Percentiles rank a stretch among this genome's conserved stretches.
Evolutionary conservation across 1,139 yeast genomes (phyloP).

Genomic region (Scheffersomyces illinoinensis): DNA sequence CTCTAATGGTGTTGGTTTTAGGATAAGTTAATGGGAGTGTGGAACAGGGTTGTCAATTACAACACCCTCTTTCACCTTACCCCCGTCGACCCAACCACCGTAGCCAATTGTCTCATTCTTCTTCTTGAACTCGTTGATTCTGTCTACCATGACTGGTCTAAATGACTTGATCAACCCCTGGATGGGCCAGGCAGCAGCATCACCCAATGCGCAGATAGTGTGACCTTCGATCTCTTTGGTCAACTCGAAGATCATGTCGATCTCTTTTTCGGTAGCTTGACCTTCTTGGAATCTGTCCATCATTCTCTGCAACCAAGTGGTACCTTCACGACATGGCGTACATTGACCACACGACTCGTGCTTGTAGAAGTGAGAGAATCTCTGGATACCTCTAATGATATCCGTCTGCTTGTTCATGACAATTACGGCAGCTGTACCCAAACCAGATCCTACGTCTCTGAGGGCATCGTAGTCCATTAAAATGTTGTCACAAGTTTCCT

Average conservation of each 20-base stretch:
- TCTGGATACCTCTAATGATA: conserved; percentile 79
- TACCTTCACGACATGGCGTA: conserved; percentile 94
- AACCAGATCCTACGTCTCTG: conserved; percentile 80
- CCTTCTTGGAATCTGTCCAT: conserved; percentile 81
- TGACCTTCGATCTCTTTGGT: conserved; percentile 87
- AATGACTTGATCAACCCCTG: conserved; percentile 84
- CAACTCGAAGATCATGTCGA: conserved; percentile 78
- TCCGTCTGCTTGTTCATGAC: conserved; percentile 87
- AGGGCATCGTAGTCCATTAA: conserved; percentile 87
- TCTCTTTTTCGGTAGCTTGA: conserved; percentile 77
- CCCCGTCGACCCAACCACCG: conserved; percentile 79
- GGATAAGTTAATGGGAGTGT: conserved; percentile 35
- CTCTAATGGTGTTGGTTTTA: background rate
- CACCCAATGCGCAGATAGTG: conserved; percentile 88
- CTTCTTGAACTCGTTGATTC: conserved; percentile 57
- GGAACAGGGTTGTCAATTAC: conserved; percentile 65
- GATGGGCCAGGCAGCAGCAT: conserved; percentile 92
- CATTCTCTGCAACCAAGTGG: conserved; percentile 79
- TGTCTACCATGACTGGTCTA: conserved; percentile 76
- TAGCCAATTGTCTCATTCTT: conserved; percentile 47
- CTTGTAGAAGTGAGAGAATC: conserved; percentile 78
- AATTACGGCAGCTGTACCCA: conserved; percentile 90
- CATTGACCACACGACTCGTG: conserved; percentile 95
- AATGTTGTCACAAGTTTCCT: conserved; percentile 62
- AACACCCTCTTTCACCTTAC: conserved; percentile 62